A percentile compares a stretch with the other conserved stretches of the same genome.
Conservation (phyloP, 257 asterid species). For the Gentiana dahurica region DNA sequence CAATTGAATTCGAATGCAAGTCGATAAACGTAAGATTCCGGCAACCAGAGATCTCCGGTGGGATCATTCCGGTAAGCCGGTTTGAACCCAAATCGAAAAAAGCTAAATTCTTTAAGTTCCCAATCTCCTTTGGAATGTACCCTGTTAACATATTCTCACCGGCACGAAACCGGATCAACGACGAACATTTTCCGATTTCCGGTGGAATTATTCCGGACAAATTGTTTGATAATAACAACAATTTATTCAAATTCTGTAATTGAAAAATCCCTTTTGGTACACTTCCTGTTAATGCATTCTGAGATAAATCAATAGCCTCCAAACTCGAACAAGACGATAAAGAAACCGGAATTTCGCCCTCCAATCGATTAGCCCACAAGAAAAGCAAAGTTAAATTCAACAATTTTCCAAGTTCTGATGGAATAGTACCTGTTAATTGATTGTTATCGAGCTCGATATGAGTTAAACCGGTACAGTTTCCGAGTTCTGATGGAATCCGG, state of each 20-base stretch:
- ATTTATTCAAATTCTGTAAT: conserved; percentile 48
- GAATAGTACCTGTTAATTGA: conserved; percentile 57
- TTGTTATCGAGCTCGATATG: conserved; percentile 77
- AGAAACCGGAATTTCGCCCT: conserved; percentile 53
- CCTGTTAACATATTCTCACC: conserved; percentile 47
- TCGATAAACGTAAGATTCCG: conserved; percentile 67
- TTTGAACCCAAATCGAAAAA: conserved; percentile 66
- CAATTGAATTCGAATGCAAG: conserved; percentile 59
- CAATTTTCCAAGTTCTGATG: conserved; percentile 47
- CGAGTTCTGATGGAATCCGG: conserved; percentile 45
- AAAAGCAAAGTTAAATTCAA: conserved; percentile 41
- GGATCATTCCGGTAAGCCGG: conserved; percentile 45
- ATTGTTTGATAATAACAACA: conserved; percentile 48
- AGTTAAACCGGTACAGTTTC: conserved; percentile 46
- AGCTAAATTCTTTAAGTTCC: conserved; percentile 49
- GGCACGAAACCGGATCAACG: conserved; percentile 62
- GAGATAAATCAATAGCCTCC: conserved; percentile 61
- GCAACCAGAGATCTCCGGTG: conserved; percentile 54
- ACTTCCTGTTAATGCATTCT: conserved; percentile 48
- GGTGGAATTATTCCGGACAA: conserved; percentile 55
- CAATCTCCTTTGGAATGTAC: conserved; percentile 50
- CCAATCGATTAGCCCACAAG: conserved; percentile 60
- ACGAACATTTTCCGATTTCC: conserved; percentile 59
- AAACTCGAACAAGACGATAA: conserved; percentile 46
- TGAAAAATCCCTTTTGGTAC: conserved; percentile 54